These are phyloP conservation scores for Moelleriella libera DNA, from an alignment of 2,329 filamentous ascomycete species.

Conservation along the genomic window DNA sequence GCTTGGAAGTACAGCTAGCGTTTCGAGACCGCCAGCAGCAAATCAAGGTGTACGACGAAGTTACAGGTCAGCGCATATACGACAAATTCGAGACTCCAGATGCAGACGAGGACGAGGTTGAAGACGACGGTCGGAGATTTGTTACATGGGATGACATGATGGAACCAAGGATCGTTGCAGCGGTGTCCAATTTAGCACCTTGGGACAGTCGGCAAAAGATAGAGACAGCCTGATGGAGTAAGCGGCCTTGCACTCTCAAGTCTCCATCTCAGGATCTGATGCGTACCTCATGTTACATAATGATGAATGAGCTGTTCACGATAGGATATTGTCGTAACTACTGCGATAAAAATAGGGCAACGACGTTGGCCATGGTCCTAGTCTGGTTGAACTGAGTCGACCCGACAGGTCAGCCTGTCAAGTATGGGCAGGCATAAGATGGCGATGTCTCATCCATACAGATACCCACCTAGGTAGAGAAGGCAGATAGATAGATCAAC, in stretches of 20 bases:
- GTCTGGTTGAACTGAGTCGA: too few relatives aligned
- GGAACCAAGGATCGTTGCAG: slow-evolving; percentile 50
- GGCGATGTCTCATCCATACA: too few relatives aligned
- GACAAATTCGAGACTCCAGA: slow-evolving; percentile 64
- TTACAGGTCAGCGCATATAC: slow-evolving; percentile 60
- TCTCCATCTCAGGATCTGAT: too few relatives aligned
- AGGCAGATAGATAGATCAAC: too few relatives aligned
- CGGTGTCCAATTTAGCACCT: slow-evolving; percentile 6
- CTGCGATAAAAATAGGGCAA: too few relatives aligned
- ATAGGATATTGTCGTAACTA: too few relatives aligned
- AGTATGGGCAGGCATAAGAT: too few relatives aligned
- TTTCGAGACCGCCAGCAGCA: slow-evolving; percentile 48
- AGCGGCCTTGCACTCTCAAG: not conserved
- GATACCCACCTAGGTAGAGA: too few relatives aligned
- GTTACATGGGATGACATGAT: slow-evolving; percentile 49
- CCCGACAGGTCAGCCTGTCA: too few relatives aligned
- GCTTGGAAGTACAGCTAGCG: slow-evolving; percentile 51
- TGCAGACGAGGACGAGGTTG: slow-evolving; percentile 40
- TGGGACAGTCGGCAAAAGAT: not conserved
- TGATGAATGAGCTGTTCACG: too few relatives aligned
- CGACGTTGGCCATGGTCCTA: too few relatives aligned
- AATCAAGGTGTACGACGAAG: slow-evolving; percentile 46
- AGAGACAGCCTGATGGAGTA: not conserved
- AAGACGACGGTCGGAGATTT: slow-evolving; percentile 48
- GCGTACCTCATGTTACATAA: too few relatives aligned